phyloP scores from a whole-genome alignment of 208 protist species.

The Crithidia expoeki region DNA sequence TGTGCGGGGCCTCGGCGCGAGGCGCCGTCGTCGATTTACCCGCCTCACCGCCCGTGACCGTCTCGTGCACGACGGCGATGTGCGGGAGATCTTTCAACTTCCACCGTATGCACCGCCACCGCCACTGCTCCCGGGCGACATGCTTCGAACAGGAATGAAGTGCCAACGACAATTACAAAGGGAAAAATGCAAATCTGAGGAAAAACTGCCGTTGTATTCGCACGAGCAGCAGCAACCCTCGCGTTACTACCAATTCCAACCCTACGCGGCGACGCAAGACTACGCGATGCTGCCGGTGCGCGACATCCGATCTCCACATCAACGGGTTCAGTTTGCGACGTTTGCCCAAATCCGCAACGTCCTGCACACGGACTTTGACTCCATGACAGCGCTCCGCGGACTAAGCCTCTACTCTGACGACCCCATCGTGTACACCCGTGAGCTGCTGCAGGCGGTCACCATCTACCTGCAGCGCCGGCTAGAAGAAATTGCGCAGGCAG shows the following conservation, averaged over 20 bases:
- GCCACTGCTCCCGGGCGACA: constrained; percentile 2
- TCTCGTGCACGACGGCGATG: constrained; percentile 33
- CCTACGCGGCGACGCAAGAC: constrained; percentile 67
- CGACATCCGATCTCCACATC: constrained; percentile 21
- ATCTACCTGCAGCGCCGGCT: constrained; percentile 62
- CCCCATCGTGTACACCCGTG: constrained; percentile 49
- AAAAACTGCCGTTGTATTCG: constrained; percentile 10
- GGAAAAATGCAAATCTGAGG: neutral
- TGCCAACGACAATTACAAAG: neutral
- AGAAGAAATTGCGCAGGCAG: constrained; percentile 32
- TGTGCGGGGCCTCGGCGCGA: constrained; percentile 33
- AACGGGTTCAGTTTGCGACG: constrained; percentile 49
- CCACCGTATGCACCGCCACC: constrained; percentile 37
- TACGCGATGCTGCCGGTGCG: constrained; percentile 73
- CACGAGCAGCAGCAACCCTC: neutral
- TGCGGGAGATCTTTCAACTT: constrained; percentile 46
- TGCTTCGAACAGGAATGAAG: neutral
- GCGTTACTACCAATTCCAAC: constrained; percentile 52
- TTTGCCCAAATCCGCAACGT: constrained; percentile 74
- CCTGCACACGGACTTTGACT: constrained; percentile 70
- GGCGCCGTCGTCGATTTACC: constrained; percentile 36
- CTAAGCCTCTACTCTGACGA: constrained; percentile 59
- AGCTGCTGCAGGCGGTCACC: constrained; percentile 56
- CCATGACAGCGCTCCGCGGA: constrained; percentile 52
- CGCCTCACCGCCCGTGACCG: constrained; percentile 41